phyloP scores from a whole-genome alignment of 768 basidiomycete species.

The Pleurotus salmoneostramineus region DNA sequence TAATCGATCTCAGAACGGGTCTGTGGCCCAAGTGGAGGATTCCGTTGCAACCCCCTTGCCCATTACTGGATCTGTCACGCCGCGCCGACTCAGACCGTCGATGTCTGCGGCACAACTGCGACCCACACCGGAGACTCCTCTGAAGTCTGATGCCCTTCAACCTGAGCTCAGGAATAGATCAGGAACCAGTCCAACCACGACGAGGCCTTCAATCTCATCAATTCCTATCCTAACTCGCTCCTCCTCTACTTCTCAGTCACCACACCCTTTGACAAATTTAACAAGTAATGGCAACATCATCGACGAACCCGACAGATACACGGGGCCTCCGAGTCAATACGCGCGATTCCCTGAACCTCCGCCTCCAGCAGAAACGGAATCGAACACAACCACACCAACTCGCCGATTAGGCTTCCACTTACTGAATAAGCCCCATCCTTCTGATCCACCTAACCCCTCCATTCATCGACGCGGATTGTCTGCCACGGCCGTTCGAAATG shows the following conservation, averaged over 20 bases:
- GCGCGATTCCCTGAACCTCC: conserved; percentile 66
- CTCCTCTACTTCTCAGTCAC: conserved; percentile 55
- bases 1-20: conserved; percentile 59
- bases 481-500: conserved; percentile 44
- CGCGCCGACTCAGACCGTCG: conserved; percentile 66
- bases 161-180: conserved; percentile 56
- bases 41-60: conserved; percentile 23
- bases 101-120: conserved; percentile 77
- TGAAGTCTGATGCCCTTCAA: conserved; percentile 22
- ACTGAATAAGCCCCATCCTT: conserved; percentile 45
- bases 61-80: conserved; percentile 51
- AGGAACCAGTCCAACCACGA: conserved; percentile 59
- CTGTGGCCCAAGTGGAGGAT: conserved; percentile 10
- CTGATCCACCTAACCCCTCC: conserved; percentile 26
- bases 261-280: conserved; percentile 31
- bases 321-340: conserved; percentile 68
- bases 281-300: conserved; percentile 26
- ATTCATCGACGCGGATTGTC: conserved; percentile 53
- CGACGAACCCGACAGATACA: conserved; percentile 47
- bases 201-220: conserved; percentile 36
- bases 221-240: conserved; percentile 46
- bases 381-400: conserved; percentile 48
- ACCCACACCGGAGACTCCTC: conserved; percentile 35
- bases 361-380: conserved; percentile 33
- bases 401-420: conserved; percentile 69